Base-by-base conservation (phyloP, 169 alveolate species). In the Hepatocystis sp. region DNA sequence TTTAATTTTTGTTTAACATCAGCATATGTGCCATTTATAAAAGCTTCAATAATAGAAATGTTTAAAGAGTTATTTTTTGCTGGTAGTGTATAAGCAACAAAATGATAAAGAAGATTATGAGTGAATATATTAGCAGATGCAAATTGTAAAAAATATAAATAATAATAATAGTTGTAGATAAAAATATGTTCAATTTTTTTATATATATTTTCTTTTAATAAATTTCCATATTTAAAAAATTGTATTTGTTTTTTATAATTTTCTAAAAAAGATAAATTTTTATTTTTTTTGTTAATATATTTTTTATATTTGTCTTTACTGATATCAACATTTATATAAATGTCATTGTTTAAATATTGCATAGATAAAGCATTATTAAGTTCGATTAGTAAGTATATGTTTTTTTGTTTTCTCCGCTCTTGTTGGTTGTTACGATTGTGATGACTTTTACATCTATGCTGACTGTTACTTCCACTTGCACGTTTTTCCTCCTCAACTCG, bases 101-200 rank as follows among this genome's bases (percentile, higher is more conserved):
- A 27, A 42, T 81, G 89, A 63, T 81, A 81, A 19, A 81, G 5
- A 10, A 81, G 49, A 21, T 81, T 84, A 56, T 81, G 84, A n/a
- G 47, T 49, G 42, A 81, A 81, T 40, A 81, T 39, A 63, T 67
- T 81, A 44, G 89, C 67, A 15, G 89, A 81, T 21, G 89, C 63
- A 17, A 81, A 81, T 8, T 81, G 89, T 61, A 81, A 39, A 81
- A 81, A 81, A 30, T 81, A 81, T 53, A 81, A 44, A 81, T 81
- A 81, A 23, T 53, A 81, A 81, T 25, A 81, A 81, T 81, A 81
- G 51, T 81, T 81, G 21, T 81, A 67, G n/a, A 81, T 51, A 63
- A 81, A 81, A n/a, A 81, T 81, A 47, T 81, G 66, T 30, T 81
- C 89, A 5, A 81, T 81, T 61, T 81, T 81, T 81, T 81, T 81